Evolutionary conservation across 768 basidiomycete species (phyloP).

Genomic region (Calocera viscosa): DNA sequence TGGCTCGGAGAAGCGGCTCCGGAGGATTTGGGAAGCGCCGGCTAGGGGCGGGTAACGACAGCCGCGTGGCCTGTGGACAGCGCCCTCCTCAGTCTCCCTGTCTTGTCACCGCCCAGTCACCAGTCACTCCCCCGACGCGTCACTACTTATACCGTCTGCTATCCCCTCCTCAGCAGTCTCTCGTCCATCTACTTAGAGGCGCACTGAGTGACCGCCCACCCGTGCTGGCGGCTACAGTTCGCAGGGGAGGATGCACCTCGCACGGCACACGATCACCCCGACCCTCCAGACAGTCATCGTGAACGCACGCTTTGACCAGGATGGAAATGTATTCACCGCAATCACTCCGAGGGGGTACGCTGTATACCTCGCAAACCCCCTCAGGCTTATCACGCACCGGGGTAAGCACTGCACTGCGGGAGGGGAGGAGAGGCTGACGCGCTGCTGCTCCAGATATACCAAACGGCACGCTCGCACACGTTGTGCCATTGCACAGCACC

Average conservation of each 20-base stretch:
- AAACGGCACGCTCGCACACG: slow-evolving; percentile 65
- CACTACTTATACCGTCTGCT: too few species aligned
- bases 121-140: too few species aligned
- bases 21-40: too few species aligned
- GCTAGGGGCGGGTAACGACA: too few species aligned
- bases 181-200: too few species aligned
- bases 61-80: too few species aligned
- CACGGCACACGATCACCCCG: slow-evolving; percentile 68
- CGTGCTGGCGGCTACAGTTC: neutral
- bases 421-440: neutral
- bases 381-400: slow-evolving; percentile 67
- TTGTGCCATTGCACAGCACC: slow-evolving; percentile 65
- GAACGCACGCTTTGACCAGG: slow-evolving; percentile 69
- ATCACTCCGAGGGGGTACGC: slow-evolving; percentile 73
- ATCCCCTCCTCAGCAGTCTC: too few species aligned
- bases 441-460: slow-evolving; percentile 43
- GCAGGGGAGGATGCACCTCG: slow-evolving; percentile 55
- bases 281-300: slow-evolving; percentile 62
- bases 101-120: too few species aligned
- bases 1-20: too few species aligned
- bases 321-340: slow-evolving; percentile 66
- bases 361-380: slow-evolving; percentile 62
- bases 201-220: too few species aligned
- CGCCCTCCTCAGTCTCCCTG: too few species aligned
- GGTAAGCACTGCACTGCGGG: too few species aligned